Evolutionary conservation across 1,284 basidiomycete species (phyloP), one percentile per base, ranked within the genome.

Genomic region (Fomitopsis pinicola): DNA sequence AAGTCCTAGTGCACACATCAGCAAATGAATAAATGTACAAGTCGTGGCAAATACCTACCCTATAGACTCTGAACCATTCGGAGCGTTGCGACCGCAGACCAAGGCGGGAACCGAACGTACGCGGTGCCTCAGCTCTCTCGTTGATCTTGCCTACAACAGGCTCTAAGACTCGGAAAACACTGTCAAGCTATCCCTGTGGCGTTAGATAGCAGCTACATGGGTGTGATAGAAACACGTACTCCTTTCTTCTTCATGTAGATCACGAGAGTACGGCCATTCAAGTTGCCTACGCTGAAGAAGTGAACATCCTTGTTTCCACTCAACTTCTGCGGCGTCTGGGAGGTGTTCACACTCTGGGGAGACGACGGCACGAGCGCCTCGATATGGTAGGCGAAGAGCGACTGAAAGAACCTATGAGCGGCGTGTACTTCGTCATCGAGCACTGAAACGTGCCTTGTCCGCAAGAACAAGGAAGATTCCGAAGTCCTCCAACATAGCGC

Each of bases 231-330:
- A 38, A 15, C n/a, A 66, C 86, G 68, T 76, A 95, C 93, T 62
- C 94, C 93, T 77, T 91, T 95, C 77, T 91, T 93, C 82, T 95
- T 97, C 88, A 96, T 96, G 75, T 95, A 98, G 59, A 97, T 89
- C 8, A 99, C 90, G 22, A 97, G 78, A 0, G 95, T 97, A 14
- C 94, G 84, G 33, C 88, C 91, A 40, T 88, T 85, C 42, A 97
- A 80, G 62, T 88, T 88, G 22, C 97, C 97, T 26, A 97, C 92
- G 59, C 88, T 91, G 79, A 99, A 98, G 78, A 97, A 98, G 63
- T 92, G 87, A 8, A 98, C 95, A 68, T 97, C 96, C 69, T 92
- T 88, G 67, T 87, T 88, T 9, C 92, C 90, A 69, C 91, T 94
- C 38, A 98, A 80, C 66, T 94, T 92, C 71, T 97, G 93, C 0